Conservation (phyloP, 2,329 filamentous ascomycete genomes). For the Aschersonia sp. region DNA sequence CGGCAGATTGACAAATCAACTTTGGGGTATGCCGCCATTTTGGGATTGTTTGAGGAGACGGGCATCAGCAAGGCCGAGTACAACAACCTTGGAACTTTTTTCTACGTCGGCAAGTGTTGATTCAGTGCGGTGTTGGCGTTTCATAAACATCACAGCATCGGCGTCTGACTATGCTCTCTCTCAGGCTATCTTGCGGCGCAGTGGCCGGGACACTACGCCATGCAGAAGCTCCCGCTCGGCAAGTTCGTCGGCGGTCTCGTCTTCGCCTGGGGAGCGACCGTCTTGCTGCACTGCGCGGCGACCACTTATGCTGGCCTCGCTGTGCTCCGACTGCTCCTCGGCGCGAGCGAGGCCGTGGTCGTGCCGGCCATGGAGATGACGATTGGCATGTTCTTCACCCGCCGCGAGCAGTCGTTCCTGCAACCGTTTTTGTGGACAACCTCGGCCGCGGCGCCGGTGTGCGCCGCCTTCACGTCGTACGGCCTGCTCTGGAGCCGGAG, state of each 20-base stretch:
- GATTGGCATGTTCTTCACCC: constrained; percentile 23
- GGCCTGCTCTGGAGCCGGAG: constrained; percentile 21
- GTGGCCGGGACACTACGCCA: constrained; percentile 23
- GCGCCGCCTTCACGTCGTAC: constrained; percentile 23
- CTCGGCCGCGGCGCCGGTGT: constrained; percentile 18
- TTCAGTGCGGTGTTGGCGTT: neutral
- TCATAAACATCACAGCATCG: neutral
- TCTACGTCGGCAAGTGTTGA: constrained; percentile 20
- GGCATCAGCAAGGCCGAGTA: constrained; percentile 20
- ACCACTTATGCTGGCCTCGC: constrained; percentile 19
- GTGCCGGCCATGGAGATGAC: constrained; percentile 26
- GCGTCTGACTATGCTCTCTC: neutral
- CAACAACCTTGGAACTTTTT: constrained; percentile 25
- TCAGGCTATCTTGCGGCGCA: constrained; percentile 21
- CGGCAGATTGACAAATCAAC: constrained; percentile 18
- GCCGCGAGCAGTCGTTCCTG: constrained; percentile 15
- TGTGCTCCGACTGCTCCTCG: constrained; percentile 20
- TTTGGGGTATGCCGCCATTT: constrained; percentile 22
- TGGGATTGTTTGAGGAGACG: constrained; percentile 26
- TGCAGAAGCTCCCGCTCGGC: constrained; percentile 22
- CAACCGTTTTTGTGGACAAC: constrained; percentile 17
- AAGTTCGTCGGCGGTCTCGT: constrained; percentile 17
- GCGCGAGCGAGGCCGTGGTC: constrained; percentile 19
- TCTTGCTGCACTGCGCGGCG: constrained; percentile 20
- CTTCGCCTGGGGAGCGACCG: constrained; percentile 19